phyloP scores from a whole-genome alignment of 1,139 yeast genomes.

The Geotrichum cucujoidarum region DNA sequence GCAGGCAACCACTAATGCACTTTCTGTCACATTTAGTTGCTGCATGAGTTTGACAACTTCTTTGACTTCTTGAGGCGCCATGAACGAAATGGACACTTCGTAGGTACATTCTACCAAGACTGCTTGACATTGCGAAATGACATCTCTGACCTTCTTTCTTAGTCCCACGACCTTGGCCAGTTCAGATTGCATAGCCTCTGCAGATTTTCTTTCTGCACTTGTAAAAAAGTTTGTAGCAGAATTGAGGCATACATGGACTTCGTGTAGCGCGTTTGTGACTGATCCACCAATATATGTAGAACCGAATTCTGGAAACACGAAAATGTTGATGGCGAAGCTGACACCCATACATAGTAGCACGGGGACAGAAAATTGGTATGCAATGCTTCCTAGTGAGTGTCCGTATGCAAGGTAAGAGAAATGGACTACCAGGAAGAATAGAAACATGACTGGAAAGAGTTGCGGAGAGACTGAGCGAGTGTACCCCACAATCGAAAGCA shows the following conservation, averaged over 20 bases:
- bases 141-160: conserved; percentile 31
- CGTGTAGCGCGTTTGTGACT: conserved; percentile 40
- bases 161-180: conserved; percentile 22
- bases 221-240: conserved; percentile 41
- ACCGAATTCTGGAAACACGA: conserved; percentile 49
- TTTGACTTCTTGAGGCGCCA: conserved; percentile 43
- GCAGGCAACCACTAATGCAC: conserved; percentile 46
- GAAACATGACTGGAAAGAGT: conserved; percentile 44
- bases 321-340: conserved; percentile 41
- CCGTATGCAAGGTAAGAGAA: conserved; percentile 42
- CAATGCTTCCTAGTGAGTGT: conserved; percentile 33
- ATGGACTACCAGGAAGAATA: conserved; percentile 46
- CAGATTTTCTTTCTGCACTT: conserved; percentile 24
- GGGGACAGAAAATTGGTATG: conserved; percentile 41
- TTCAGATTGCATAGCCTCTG: conserved; percentile 9
- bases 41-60: conserved; percentile 37
- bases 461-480: conserved; percentile 45
- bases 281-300: conserved; percentile 46
- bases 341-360: conserved; percentile 44
- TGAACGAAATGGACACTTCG: conserved; percentile 45
- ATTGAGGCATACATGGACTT: conserved; percentile 40
- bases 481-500: conserved; percentile 48
- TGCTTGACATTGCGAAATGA: conserved; percentile 37
- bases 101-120: conserved; percentile 46
- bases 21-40: conserved; percentile 36